Conservation (phyloP, 2,329 filamentous ascomycete genomes). For the Aspergillus udagawae region DNA sequence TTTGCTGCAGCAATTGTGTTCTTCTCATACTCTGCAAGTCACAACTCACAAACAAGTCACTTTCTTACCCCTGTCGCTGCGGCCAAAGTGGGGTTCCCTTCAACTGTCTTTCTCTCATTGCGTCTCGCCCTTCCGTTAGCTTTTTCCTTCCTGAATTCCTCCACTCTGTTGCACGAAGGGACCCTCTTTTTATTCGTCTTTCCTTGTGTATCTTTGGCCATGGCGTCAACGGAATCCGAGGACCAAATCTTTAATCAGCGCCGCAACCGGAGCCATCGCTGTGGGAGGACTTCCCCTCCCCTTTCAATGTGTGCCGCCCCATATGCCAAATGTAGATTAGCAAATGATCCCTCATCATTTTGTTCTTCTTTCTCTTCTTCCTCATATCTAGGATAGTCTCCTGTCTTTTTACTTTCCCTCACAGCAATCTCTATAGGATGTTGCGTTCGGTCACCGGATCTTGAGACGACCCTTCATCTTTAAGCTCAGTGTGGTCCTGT, state of each 20-base stretch:
- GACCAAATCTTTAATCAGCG: not conserved
- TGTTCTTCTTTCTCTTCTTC: not conserved
- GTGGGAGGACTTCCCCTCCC: slow-evolving; percentile 1
- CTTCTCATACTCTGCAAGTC: not conserved
- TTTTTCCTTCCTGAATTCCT: not conserved
- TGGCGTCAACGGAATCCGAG: slow-evolving; percentile 3
- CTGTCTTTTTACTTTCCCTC: not conserved
- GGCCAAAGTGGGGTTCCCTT: not conserved
- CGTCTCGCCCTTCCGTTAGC: not conserved
- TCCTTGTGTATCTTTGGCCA: not conserved
- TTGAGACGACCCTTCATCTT: not conserved
- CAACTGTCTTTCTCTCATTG: not conserved
- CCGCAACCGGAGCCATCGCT: slow-evolving; percentile 11
- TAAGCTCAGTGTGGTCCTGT: not conserved
- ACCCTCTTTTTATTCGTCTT: not conserved
- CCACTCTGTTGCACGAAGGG: not conserved
- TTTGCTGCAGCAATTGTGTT: not conserved
- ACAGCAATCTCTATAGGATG: no score
- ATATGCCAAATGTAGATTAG: not conserved
- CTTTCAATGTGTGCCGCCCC: not conserved
- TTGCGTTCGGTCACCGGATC: no score
- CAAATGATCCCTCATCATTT: not conserved
- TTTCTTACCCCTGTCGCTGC: not conserved
- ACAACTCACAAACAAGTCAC: not conserved
- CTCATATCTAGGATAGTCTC: not conserved